Conservation (phyloP, 2,329 filamentous ascomycete genomes). For the Xylariales sp. region DNA sequence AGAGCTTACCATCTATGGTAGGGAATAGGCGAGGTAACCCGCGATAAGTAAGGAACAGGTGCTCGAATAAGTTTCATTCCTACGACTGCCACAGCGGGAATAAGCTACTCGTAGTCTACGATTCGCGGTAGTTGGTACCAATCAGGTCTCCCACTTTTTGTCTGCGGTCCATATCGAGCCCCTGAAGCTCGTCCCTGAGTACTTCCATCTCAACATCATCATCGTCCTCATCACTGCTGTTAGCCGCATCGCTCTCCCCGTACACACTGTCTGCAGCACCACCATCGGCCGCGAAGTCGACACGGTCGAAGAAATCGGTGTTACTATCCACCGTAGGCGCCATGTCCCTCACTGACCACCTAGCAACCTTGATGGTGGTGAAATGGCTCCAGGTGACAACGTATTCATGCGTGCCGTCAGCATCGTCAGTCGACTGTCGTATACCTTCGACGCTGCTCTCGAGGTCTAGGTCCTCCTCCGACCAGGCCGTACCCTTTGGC, state of each 20-base stretch:
- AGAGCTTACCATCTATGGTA: too few relatives aligned
- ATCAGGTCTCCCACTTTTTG: background rate
- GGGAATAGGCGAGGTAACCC: too few relatives aligned
- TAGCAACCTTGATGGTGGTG: conserved; percentile 4
- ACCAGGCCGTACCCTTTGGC: background rate
- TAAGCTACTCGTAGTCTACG: too few relatives aligned
- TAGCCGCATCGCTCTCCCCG: background rate
- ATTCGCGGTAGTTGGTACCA: background rate
- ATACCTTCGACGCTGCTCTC: background rate
- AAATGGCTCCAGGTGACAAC: background rate
- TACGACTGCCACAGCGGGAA: too few relatives aligned
- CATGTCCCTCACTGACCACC: background rate
- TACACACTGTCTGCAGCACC: conserved; percentile 2
- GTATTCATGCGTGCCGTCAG: conserved; percentile 1
- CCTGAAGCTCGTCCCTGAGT: conserved; percentile 1
- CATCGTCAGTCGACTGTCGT: background rate
- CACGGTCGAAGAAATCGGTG: conserved; percentile 1
- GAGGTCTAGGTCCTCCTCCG: background rate
- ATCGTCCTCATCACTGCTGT: background rate
- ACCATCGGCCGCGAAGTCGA: background rate
- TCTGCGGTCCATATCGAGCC: conserved; percentile 2
- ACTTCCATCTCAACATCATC: conserved; percentile 3
- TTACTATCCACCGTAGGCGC: background rate
- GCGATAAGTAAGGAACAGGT: too few relatives aligned
- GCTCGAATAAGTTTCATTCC: too few relatives aligned